Evolutionary conservation across 2,329 filamentous ascomycete genomes (phyloP).

Genomic region (Phaeosphaeriaceae sp.): DNA sequence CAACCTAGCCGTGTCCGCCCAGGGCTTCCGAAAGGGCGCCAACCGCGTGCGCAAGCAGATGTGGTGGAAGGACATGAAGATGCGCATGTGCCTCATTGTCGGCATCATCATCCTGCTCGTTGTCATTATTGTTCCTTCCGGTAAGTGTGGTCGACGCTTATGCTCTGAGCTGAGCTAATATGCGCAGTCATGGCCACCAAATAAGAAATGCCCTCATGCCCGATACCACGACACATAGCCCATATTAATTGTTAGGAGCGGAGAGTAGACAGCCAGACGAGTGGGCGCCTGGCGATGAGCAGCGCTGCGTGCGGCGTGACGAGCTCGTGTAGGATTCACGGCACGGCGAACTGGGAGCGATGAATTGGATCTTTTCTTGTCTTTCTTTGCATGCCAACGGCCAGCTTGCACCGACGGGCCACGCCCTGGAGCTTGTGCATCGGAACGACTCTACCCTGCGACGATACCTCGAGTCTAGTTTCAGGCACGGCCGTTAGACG

Average conservation of each 20-base stretch:
- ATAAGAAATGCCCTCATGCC: slow-evolving; percentile 30
- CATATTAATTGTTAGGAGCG: slow-evolving; percentile 36
- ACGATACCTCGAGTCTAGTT: slow-evolving; percentile 32
- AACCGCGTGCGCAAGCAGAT: slow-evolving; percentile 93
- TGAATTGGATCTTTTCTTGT: slow-evolving; percentile 42
- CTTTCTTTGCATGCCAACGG: slow-evolving; percentile 45
- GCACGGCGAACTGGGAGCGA: slow-evolving; percentile 47
- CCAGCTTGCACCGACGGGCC: slow-evolving; percentile 31
- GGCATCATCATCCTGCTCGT: slow-evolving; percentile 91
- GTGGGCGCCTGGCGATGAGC: slow-evolving; percentile 28
- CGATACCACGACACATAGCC: slow-evolving; percentile 38
- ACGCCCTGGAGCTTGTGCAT: slow-evolving; percentile 19
- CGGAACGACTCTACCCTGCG: slow-evolving; percentile 24
- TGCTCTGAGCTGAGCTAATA: slow-evolving; percentile 14
- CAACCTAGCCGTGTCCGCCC: slow-evolving; percentile 89
- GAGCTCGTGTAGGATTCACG: slow-evolving; percentile 41
- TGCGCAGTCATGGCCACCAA: slow-evolving; percentile 36
- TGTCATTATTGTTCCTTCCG: slow-evolving; percentile 91
- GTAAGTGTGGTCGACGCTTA: slow-evolving; percentile 63
- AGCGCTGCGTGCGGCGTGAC: slow-evolving; percentile 31
- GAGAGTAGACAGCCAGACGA: slow-evolving; percentile 27
- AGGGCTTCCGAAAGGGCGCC: slow-evolving; percentile 94
- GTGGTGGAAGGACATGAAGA: slow-evolving; percentile 99
- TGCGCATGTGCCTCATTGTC: slow-evolving; percentile 94
- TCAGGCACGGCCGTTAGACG: slow-evolving; percentile 36